Evolutionary conservation across 192 early-diverging fungal genomes (phyloP), one percentile per base, ranked within the genome.

Genomic region (Linnemannia schmuckeri): DNA sequence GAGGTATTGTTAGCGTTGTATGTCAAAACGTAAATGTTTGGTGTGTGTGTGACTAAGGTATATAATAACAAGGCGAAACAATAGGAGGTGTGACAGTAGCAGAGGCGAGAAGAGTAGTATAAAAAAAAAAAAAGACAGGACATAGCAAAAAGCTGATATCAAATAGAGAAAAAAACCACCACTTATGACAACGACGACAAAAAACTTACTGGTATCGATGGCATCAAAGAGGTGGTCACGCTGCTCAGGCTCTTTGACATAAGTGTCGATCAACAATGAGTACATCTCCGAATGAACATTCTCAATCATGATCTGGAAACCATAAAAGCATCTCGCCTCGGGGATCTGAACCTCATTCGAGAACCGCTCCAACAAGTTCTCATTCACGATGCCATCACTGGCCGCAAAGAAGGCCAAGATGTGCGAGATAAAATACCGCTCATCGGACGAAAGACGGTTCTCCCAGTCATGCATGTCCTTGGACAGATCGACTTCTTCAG

Each of bases 301-400:
- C 89, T 99, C 97, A 76, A 99, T 99, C 97, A 97, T 97, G 90
- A 98, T 97, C 91, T 99, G 97, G 93, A 99, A 99, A 22, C 96
- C 97, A 85, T 98, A 98, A 79, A 99, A 99, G 88, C 96, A 97
- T 72, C 95, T 92, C 33, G 97, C 97, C 89, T 98, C 97, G 41
- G 97, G 95, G 81, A 99, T 96, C 90, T 98, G 96, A 47, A 98
- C 95, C 87, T 98, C 97, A 70, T 93, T 94, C 76, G 93, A 95
- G 87, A 98, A 98, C 74, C 97, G 93, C 87, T 96, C 93, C 38
- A 98, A 93, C 46, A 99, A 90, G 86, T 98, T 99, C 91, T 99
- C 97, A 89, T 98, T 98, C 69, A 99, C 97, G 79, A 99, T 97
- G 73, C 97, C 97, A 90, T 99, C 97, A 18, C 96, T 96, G 44